Evolutionary conservation across 108 stramenopile genomes (phyloP), one percentile per base, ranked within the genome.

Genomic region (Cyclotella distinguenda): DNA sequence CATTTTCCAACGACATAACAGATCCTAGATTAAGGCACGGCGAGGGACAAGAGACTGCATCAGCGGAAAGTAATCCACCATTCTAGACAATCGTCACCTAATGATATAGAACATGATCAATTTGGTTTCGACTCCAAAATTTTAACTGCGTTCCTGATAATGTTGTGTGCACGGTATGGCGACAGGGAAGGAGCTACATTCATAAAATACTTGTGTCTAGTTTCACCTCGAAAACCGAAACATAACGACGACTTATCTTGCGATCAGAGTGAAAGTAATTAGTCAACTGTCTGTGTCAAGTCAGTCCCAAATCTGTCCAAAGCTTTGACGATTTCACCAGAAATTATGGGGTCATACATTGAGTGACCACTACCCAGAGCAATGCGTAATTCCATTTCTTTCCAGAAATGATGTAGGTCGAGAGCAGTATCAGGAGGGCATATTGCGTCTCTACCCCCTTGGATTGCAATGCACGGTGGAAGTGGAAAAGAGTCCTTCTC

Each of bases 351-450:
- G 74, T 91, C 87, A 69, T 91, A 91, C 87, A 88, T 88, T 22
- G 87, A 88, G 64, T 91, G 90, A 31, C 87, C 87, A 23, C 80
- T 68, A 13, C 68, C 26, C 21, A 75, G 16, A 13, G 80, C 80
- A 35, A 91, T 85, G 43, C 87, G 66, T 21, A 88, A 51, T 75
- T 91, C 90, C 39, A 91, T 26, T 55, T 73, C 60, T 23, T 70
- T 76, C 84, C 85, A 85, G 7, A 43, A 64, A 33, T 68, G 19
- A 53, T 71, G 54, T 30, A 88, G 66, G 60, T 91, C 90, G 19
- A 88, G 47, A 15, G 90, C 90, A 13, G 87, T 81, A 42, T 86
- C 86, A 13, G 84, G 74, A 18, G 90, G 90, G 66, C 89, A 90
- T 28, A 91, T 88, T 11, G 68, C 48, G 64, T 91, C 90, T 5